Percentiles rank a stretch among this genome's conserved stretches.
Conservation (phyloP, 2,329 filamentous ascomycete genomes). For the Exophiala dermatitidis region DNA sequence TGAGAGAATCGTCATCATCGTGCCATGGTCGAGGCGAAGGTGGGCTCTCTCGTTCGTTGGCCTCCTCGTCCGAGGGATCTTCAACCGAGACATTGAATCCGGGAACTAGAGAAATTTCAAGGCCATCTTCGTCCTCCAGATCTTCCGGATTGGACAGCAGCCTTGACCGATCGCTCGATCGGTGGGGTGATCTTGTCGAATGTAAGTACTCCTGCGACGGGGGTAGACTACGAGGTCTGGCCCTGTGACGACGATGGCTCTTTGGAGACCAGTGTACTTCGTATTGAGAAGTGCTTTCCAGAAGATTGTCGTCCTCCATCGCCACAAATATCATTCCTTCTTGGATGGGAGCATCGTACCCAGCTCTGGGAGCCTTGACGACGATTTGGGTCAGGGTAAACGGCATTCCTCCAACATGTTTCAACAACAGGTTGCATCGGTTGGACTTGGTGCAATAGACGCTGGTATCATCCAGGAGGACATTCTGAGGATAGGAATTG, state of each 20-base stretch:
- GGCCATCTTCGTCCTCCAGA: slow-evolving; percentile 6
- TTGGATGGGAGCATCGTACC: slow-evolving; percentile 79
- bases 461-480: slow-evolving; percentile 70
- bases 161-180: slow-evolving; percentile 29
- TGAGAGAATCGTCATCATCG: slow-evolving; percentile 20
- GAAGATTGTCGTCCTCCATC: slow-evolving; percentile 72
- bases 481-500: slow-evolving; percentile 66
- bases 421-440: slow-evolving; percentile 76
- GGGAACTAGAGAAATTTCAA: slow-evolving; percentile 11
- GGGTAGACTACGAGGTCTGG: slow-evolving; percentile 23
- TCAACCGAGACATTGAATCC: slow-evolving; percentile 21
- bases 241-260: slow-evolving; percentile 30
- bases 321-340: slow-evolving; percentile 88
- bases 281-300: slow-evolving; percentile 66
- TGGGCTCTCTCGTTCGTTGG: slow-evolving; percentile 1
- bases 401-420: slow-evolving; percentile 69
- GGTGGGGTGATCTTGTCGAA: slow-evolving; percentile 33
- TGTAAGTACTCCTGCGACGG: slow-evolving; percentile 38
- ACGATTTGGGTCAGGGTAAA: slow-evolving; percentile 81
- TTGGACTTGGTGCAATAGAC: slow-evolving; percentile 89
- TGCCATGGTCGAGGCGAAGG: slow-evolving; percentile 25
- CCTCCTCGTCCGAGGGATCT: slow-evolving; percentile 19
- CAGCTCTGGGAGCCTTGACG: slow-evolving; percentile 73
- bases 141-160: slow-evolving; percentile 22
- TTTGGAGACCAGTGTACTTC: slow-evolving; percentile 57